Base-by-base conservation (phyloP, 371 early-diverging fungal genomes). In the Basidiobolus meristosporus region DNA sequence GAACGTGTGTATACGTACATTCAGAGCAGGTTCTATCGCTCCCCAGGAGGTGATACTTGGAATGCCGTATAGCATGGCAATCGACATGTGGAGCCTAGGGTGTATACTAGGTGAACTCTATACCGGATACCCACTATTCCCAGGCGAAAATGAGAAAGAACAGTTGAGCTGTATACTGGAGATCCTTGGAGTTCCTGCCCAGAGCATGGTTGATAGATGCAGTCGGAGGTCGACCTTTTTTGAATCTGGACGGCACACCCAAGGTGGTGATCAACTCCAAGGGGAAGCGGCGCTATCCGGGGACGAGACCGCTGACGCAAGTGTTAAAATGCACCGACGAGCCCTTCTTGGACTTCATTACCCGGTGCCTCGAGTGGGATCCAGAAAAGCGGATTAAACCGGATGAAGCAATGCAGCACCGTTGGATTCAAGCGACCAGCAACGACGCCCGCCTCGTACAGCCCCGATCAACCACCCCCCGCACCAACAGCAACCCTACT, bases 61-160 rank as follows among this genome's bases (percentile, higher is more conserved):
- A 2, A 60, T 79, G 52, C 60, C 69, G 3, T 98, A 98, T 54
- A 75, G 69, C 42, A 84, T 70, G 52, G 73, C 88, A 3, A 90
- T 99, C 47, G 99, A 99, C 60, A 91, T 99, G 77, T 99, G 99
- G 99, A 82, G 84, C 42, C 59, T 98, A 30, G 99, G 99, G 2
- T 99, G 99, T 56, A 98, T 99, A 33, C 68, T 98, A 5, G 90
- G 82, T 6, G 99, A 99, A 54, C 68, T 99, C 17, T 71, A 80
- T 41, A 81, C 84, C 7, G 89, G 88, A 0, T 73, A 84, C 41
- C 98, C 96, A 18, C 53, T 97, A 22, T 95, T 98, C 53, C 95
- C 97, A 6, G 97, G 96, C 7, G 90, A 90, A 52, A 85, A 89
- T 48, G 97, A 98, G 54, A 77, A 77, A 39, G 93, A 98, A 47